Base-by-base conservation (phyloP, 2,329 filamentous ascomycete genomes). In the Ophiostoma quercus region DNA sequence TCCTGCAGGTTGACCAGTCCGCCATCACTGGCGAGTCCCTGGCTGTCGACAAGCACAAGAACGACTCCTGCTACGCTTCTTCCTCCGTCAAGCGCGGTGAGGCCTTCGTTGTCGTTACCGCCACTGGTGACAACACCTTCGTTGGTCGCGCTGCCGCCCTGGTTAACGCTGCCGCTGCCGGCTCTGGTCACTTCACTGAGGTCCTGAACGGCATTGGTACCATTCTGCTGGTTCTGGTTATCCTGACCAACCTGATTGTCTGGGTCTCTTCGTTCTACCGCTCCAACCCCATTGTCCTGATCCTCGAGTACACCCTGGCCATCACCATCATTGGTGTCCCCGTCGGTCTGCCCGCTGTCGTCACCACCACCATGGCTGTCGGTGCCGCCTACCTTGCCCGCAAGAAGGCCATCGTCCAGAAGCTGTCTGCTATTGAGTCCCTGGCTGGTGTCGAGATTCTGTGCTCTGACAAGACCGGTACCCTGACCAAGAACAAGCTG, bases 301-400 rank as follows among this genome's bases (percentile, higher is more conserved):
- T 96, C 71, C 88, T 96, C 66, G 85, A 91, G 74, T 95, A 92
- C 82, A 95, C 92, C 69, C 85, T 96, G 63, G 92, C 91, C 74
- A 94, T 96, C 76, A 95, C 92, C 76, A 94, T 96, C 74, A 91
- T 96, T 73, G 92, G 92, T 86, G 92, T 96, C 34, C 92, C 92
- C 69, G 92, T 96, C 81, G 92, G 92, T 89, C 91, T 96, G 74
- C 92, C 92, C 72, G 92, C 92, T 75, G 92, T 96, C 82, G 92
- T 96, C 72, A 96, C 93, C 76, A 96, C 92, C 75, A 96, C 92
- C 78, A 95, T 96, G 92, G 92, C 92, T 79, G 92, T 96, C 79
- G 92, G 92, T 83, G 92, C 92, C 74, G 91, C 92, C 73, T 95
- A 95, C 80, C 87, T 96, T 71, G 92, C 92, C 77, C 94, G 93